Conservation (phyloP, 441 rosid genomes). For the Populus tomentosa region DNA sequence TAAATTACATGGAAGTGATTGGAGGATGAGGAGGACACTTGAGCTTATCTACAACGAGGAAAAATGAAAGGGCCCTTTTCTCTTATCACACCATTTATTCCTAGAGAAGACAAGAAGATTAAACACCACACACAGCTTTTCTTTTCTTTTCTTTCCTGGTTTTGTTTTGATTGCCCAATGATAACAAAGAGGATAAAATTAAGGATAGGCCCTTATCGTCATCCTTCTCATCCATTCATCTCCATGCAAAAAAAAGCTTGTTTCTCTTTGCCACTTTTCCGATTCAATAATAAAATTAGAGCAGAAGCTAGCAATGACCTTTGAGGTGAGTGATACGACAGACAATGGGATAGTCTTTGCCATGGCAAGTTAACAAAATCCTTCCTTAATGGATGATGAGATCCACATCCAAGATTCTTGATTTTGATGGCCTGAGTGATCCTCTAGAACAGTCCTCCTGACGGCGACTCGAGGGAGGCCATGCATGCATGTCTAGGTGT, state of each 20-base stretch:
- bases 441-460: background rate
- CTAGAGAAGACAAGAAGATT: background rate
- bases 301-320: background rate
- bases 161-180: background rate
- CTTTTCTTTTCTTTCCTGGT: background rate
- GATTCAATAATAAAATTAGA: too few relatives aligned
- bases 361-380: background rate
- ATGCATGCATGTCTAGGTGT: background rate
- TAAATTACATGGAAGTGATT: background rate
- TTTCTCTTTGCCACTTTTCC: too few relatives aligned
- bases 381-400: background rate
- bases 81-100: background rate
- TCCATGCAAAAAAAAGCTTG: background rate
- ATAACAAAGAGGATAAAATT: background rate
- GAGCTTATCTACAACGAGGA: constrained; percentile 9
- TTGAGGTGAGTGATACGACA: background rate
- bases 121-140: background rate
- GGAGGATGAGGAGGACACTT: constrained; percentile 19
- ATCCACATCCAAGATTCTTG: background rate
- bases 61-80: background rate
- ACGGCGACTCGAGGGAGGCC: background rate
- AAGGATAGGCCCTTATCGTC: constrained; percentile 4
- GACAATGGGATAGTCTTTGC: background rate
- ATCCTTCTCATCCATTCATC: background rate
- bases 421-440: background rate